phyloP scores from a whole-genome alignment of 345 rosid species.

The Camelina neglecta region DNA sequence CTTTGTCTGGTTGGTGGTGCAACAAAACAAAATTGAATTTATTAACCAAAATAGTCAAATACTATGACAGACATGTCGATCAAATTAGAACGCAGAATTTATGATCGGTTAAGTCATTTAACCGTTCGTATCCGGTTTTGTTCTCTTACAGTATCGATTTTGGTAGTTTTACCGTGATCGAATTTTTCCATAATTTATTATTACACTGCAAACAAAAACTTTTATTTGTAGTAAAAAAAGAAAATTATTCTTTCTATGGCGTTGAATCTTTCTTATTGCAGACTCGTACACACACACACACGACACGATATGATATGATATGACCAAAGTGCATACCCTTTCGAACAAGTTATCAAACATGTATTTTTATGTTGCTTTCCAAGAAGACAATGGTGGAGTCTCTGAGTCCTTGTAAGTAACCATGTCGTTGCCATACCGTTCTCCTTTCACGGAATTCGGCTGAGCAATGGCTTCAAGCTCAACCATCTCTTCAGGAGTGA shows the following conservation, averaged over 20 bases:
- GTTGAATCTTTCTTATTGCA: constrained; percentile 9
- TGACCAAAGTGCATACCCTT: background rate
- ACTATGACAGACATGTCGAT: too few species aligned
- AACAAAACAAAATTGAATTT: background rate
- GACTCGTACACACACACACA: background rate
- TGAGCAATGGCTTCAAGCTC: constrained; percentile 59
- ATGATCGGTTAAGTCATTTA: too few species aligned
- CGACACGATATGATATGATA: background rate
- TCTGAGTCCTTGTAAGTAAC: constrained; percentile 47
- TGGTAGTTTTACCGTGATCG: too few species aligned
- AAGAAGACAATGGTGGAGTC: constrained; percentile 64
- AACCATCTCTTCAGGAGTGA: constrained; percentile 60
- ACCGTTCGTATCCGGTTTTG: too few species aligned
- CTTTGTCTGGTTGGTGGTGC: background rate
- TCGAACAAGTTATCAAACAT: background rate
- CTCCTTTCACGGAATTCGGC: constrained; percentile 51
- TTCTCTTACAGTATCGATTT: too few species aligned
- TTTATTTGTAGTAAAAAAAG: too few species aligned
- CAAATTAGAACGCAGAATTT: too few species aligned
- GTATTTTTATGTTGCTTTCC: constrained; percentile 43
- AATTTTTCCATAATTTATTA: too few species aligned
- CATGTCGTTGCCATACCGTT: constrained; percentile 27
- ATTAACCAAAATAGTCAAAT: background rate
- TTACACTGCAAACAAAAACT: too few species aligned
- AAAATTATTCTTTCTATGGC: too few species aligned